Evolutionary conservation across 1,284 basidiomycete genomes (phyloP).

Genomic region (Fomitopsis palustris): DNA sequence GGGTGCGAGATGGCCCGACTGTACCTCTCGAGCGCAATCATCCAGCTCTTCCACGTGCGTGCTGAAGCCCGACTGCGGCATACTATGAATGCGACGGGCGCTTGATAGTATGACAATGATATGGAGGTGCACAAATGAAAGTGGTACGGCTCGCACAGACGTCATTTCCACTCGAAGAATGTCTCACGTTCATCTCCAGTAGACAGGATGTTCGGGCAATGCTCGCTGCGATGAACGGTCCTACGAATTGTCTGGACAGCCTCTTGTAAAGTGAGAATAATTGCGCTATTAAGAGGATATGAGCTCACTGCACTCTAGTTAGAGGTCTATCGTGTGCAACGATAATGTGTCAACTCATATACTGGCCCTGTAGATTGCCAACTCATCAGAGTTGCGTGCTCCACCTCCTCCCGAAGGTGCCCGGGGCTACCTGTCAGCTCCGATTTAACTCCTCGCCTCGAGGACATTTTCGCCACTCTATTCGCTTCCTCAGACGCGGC

Average conservation of each 20-base stretch:
- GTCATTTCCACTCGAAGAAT: neutral
- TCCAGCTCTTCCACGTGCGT: neutral
- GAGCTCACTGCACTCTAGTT: no score
- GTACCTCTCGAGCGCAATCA: neutral
- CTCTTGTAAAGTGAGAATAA: no score
- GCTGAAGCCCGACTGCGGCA: neutral
- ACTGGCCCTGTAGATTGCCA: neutral
- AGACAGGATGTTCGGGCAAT: neutral
- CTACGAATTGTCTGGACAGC: no score
- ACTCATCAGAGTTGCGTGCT: neutral
- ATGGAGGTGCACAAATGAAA: neutral
- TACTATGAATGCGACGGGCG: neutral
- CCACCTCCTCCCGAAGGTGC: neutral
- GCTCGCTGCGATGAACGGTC: no score
- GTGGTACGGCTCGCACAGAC: neutral
- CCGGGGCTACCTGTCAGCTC: neutral
- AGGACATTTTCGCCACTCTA: neutral
- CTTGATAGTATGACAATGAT: neutral
- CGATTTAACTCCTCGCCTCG: neutral
- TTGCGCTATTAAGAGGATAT: no score
- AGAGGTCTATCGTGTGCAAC: neutral
- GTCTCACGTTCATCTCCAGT: neutral
- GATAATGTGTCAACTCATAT: neutral
- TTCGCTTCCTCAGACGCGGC: neutral
- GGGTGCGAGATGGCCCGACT: neutral